Conservation (phyloP, 768 basidiomycete species). For the Leccinum incarnatum region DNA sequence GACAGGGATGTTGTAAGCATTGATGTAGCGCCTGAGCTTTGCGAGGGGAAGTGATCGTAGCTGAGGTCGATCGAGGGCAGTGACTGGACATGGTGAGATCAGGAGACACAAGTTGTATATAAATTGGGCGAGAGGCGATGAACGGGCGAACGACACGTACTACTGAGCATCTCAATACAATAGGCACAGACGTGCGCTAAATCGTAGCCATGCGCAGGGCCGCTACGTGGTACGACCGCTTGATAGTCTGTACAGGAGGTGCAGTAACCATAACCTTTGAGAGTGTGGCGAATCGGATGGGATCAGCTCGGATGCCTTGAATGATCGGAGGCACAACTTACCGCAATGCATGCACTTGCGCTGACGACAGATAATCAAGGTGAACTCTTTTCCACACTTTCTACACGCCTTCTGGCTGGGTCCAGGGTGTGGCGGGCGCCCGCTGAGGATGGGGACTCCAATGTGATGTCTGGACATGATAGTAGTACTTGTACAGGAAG, state of each 20-base stretch:
- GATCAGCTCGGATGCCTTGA: background rate
- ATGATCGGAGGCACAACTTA: slow-evolving; percentile 32
- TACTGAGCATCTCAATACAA: slow-evolving; percentile 67
- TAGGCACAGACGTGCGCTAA: slow-evolving; percentile 63
- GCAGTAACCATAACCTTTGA: slow-evolving; percentile 68
- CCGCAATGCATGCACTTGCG: slow-evolving; percentile 76
- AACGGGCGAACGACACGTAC: slow-evolving; percentile 38
- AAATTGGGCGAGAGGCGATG: background rate
- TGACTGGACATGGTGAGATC: slow-evolving; percentile 44
- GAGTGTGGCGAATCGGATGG: background rate
- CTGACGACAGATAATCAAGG: slow-evolving; percentile 58
- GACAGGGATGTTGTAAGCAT: slow-evolving; percentile 64
- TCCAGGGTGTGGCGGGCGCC: slow-evolving; percentile 43
- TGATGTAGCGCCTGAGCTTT: slow-evolving; percentile 67
- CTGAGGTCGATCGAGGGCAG: slow-evolving; percentile 58
- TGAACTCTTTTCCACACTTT: slow-evolving; percentile 75
- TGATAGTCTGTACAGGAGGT: slow-evolving; percentile 72
- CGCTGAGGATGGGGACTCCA: slow-evolving; percentile 74
- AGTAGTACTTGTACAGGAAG: background rate
- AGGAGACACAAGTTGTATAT: background rate
- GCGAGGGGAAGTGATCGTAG: slow-evolving; percentile 55
- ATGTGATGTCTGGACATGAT: slow-evolving; percentile 20
- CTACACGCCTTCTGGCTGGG: slow-evolving; percentile 45
- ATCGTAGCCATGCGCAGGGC: slow-evolving; percentile 59
- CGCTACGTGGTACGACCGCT: slow-evolving; percentile 67